These are phyloP conservation scores for Xylariales sp. DNA, from an alignment of 2,329 filamentous ascomycete species.

Conservation along the genomic window DNA sequence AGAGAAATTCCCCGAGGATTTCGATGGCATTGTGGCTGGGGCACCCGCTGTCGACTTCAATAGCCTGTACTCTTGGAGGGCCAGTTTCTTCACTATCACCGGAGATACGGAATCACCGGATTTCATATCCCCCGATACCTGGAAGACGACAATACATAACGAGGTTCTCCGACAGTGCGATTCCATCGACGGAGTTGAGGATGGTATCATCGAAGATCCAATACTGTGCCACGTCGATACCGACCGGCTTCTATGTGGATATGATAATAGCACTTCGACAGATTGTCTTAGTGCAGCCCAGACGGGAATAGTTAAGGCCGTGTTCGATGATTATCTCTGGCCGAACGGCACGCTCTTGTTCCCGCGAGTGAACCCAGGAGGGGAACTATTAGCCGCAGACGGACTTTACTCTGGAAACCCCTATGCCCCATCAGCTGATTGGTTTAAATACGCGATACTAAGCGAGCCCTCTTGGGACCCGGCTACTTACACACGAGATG, in stretches of 20 bases:
- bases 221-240: slow-evolving; percentile 52
- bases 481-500: slow-evolving; percentile 50
- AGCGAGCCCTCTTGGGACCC: slow-evolving; percentile 57
- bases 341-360: slow-evolving; percentile 59
- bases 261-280: slow-evolving; percentile 43
- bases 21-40: slow-evolving; percentile 67
- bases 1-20: slow-evolving; percentile 65
- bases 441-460: slow-evolving; percentile 60
- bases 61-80: slow-evolving; percentile 51
- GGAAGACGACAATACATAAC: slow-evolving; percentile 50
- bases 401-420: slow-evolving; percentile 54
- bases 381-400: slow-evolving; percentile 54
- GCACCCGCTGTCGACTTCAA: slow-evolving; percentile 56
- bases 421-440: slow-evolving; percentile 58
- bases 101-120: slow-evolving; percentile 50
- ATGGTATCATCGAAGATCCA: slow-evolving; percentile 56
- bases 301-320: slow-evolving; percentile 55
- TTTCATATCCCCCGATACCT: slow-evolving; percentile 45
- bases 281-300: slow-evolving; percentile 58
- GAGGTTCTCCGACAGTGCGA: slow-evolving; percentile 55
- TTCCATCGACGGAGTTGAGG: slow-evolving; percentile 53
- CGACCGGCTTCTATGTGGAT: slow-evolving; percentile 50
- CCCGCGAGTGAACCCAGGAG: slow-evolving; percentile 61
- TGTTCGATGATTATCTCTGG: slow-evolving; percentile 57
- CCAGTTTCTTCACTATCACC: slow-evolving; percentile 57